These are phyloP conservation scores for Trichophyton verrucosum DNA, from an alignment of 2,329 filamentous ascomycete species.

Conservation along the genomic window DNA sequence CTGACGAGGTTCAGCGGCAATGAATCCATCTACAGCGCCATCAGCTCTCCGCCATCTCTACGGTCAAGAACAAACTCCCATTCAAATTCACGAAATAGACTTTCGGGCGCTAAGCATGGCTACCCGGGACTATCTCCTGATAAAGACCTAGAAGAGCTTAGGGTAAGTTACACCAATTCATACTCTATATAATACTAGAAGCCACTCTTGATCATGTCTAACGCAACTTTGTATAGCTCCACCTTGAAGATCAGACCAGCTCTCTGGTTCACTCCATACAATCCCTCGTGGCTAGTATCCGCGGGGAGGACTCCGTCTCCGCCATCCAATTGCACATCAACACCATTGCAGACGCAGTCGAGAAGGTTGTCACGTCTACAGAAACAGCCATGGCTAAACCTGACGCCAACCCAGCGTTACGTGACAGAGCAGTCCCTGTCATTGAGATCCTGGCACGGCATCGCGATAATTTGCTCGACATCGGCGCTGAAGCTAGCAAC, in stretches of 20 bases:
- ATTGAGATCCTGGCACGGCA: slow-evolving; percentile 45
- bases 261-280: slow-evolving; percentile 69
- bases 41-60: slow-evolving; percentile 50
- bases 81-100: slow-evolving; percentile 22
- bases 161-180: slow-evolving; percentile 32
- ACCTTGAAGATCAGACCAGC: slow-evolving; percentile 72
- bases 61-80: slow-evolving; percentile 24
- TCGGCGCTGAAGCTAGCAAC: slow-evolving; percentile 46
- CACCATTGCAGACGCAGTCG: slow-evolving; percentile 58
- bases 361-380: slow-evolving; percentile 55
- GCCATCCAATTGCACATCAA: slow-evolving; percentile 58
- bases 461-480: slow-evolving; percentile 52
- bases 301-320: slow-evolving; percentile 49
- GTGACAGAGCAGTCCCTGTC: slow-evolving; percentile 33
- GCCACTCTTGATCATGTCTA: neutral
- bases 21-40: slow-evolving; percentile 63
- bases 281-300: slow-evolving; percentile 61
- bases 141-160: slow-evolving; percentile 47
- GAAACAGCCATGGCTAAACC: slow-evolving; percentile 42
- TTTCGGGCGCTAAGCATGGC: slow-evolving; percentile 21
- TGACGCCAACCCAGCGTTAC: slow-evolving; percentile 37
- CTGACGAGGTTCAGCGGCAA: slow-evolving; percentile 45
- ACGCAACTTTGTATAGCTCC: slow-evolving; percentile 40
- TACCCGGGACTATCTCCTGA: slow-evolving; percentile 34
- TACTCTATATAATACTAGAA: too few relatives aligned